Evolutionary conservation across 1,284 basidiomycete species (phyloP).

Genomic region (Porogramme epimiltina): DNA sequence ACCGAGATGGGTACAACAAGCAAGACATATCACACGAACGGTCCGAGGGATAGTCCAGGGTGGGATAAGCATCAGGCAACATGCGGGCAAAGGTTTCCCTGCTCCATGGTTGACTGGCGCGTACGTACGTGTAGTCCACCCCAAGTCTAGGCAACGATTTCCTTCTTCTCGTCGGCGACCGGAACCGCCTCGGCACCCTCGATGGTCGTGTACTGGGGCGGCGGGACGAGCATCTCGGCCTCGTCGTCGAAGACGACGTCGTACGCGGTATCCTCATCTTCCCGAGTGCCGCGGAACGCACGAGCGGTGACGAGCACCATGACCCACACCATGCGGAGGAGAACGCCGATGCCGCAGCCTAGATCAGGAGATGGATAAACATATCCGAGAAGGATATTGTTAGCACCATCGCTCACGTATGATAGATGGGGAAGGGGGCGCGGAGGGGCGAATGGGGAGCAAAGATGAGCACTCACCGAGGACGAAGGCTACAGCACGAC

Average conservation of each 20-base stretch:
- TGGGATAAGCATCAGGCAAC: no score
- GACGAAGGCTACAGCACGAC: constrained; percentile 75
- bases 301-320: constrained; percentile 61
- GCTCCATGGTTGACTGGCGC: no score
- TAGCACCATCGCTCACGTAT: not conserved
- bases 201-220: constrained; percentile 56
- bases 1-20: no score
- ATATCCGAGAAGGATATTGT: not conserved
- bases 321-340: constrained; percentile 78
- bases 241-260: constrained; percentile 38
- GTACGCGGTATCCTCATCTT: constrained; percentile 37
- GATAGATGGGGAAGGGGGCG: not conserved
- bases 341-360: constrained; percentile 80
- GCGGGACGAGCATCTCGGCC: constrained; percentile 39
- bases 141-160: not conserved
- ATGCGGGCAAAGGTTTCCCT: no score
- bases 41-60: no score
- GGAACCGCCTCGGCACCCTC: constrained; percentile 35
- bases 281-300: constrained; percentile 38
- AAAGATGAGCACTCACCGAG: constrained; percentile 52
- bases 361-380: not conserved
- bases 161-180: constrained; percentile 25
- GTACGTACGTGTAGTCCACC: no score
- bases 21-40: no score
- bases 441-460: not conserved